Evolutionary conservation across 208 protist species (phyloP), one percentile per base, ranked within the genome.

Genomic region (Leishmania lainsoni): DNA sequence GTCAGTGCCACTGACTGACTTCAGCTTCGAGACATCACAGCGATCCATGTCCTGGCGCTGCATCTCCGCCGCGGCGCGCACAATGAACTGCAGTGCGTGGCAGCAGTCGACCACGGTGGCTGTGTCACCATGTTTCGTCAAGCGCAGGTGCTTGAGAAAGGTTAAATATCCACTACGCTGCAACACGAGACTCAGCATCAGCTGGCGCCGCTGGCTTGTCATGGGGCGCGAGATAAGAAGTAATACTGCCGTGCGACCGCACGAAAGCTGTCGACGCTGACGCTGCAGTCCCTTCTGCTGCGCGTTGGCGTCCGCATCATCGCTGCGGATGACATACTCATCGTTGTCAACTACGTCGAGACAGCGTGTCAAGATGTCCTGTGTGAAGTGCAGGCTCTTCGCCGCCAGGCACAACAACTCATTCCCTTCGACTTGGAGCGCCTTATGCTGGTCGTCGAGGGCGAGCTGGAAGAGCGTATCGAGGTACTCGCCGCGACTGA

Each of bases 291-390:
- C 85, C 12, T 73, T 12, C 51, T 35, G 63, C 26, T 74, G n/a
- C 29, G 42, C 42, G 39, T 48, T 61, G n/a, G 66, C 75, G 39
- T 58, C 76, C 6, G 84, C 85, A 29, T 93, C 85, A 16, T 87
- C 81, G 14, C 79, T 76, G 10, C 85, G 84, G 76, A 97, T 91
- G 10, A 75, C 81, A 54, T 93, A 83, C 12, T 81, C 70, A 75
- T 96, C 90, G 59, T 95, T 91, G 66, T 98, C 92, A 10, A 98
- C 79, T 17, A 91, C 85, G 48, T 97, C 94, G 65, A 98, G 81
- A 83, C 90, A 94, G 6, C 86, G 85, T 9, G 81, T 90, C 29
- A 98, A 87, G 16, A 95, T 90, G 22, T 79, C 76, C 14, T 81
- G 86, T n/a, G 90, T 92, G 66, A 98, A 82, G 5, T 83, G 76